Evolutionary conservation across 108 stramenopile genomes (phyloP).

Genomic region (Pseudonitzschia multistriata): DNA sequence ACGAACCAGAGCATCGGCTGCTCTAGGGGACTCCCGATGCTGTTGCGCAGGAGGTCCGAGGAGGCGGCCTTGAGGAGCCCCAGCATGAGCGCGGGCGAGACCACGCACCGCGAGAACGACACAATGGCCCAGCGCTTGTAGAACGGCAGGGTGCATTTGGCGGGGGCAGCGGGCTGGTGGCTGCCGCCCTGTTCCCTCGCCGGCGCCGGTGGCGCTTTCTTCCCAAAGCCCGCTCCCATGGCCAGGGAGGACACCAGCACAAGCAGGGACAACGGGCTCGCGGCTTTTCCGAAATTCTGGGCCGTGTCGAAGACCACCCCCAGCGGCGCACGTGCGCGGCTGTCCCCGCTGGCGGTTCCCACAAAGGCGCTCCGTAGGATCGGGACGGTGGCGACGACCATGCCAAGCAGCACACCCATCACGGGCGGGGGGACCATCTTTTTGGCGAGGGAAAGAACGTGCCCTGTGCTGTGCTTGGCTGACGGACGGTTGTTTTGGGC

Average conservation of each 20-base stretch:
- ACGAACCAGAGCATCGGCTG: conserved; percentile 42
- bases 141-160: neutral
- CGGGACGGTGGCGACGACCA: conserved; percentile 18
- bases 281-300: conserved; percentile 36
- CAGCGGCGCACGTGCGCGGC: neutral
- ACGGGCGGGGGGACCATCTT: conserved; percentile 32
- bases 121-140: conserved; percentile 20
- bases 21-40: neutral
- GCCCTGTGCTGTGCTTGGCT: neutral
- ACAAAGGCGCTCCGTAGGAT: conserved; percentile 17
- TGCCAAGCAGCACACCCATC: conserved; percentile 23
- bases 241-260: conserved; percentile 38
- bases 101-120: conserved; percentile 28
- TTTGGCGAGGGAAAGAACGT: conserved; percentile 1
- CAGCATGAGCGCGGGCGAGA: conserved; percentile 30
- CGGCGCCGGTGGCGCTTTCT: neutral
- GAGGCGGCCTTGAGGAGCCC: conserved; percentile 10
- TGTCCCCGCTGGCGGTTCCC: conserved; percentile 1
- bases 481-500: neutral
- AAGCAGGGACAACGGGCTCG: conserved; percentile 28
- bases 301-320: conserved; percentile 22
- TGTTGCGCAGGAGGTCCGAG: neutral
- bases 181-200: neutral
- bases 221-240: conserved; percentile 21
- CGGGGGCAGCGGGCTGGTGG: neutral